Percentiles rank a stretch among this genome's conserved stretches.
Conservation (phyloP, 2,329 filamentous ascomycete species). For the Alternaria dauci region DNA sequence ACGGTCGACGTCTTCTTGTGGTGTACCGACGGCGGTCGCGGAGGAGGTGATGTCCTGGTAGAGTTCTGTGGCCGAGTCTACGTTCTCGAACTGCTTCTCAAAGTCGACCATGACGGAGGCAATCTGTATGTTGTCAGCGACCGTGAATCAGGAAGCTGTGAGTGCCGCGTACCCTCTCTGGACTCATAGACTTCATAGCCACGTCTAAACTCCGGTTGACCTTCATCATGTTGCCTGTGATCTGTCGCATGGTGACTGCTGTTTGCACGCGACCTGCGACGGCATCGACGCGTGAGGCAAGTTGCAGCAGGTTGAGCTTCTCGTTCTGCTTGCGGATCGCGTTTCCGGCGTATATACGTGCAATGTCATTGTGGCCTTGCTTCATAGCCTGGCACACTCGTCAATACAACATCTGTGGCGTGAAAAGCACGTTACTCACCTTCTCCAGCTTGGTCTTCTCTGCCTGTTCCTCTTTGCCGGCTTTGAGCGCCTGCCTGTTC, state of each 20-base stretch:
- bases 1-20: slow-evolving; percentile 85
- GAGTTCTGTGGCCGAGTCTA: slow-evolving; percentile 67
- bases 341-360: slow-evolving; percentile 70
- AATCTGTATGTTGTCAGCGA: slow-evolving; percentile 56
- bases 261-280: slow-evolving; percentile 68
- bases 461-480: slow-evolving; percentile 66
- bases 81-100: slow-evolving; percentile 64
- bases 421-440: slow-evolving; percentile 41
- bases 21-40: slow-evolving; percentile 77
- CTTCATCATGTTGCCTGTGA: slow-evolving; percentile 69
- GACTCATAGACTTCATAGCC: slow-evolving; percentile 70
- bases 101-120: slow-evolving; percentile 73
- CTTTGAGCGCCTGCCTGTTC: slow-evolving; percentile 68
- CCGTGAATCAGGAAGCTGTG: not conserved
- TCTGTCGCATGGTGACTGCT: slow-evolving; percentile 68
- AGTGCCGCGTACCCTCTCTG: slow-evolving; percentile 62
- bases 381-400: slow-evolving; percentile 62
- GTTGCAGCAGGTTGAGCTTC: slow-evolving; percentile 65
- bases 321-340: slow-evolving; percentile 71
- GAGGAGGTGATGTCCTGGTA: slow-evolving; percentile 87
- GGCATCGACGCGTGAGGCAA: slow-evolving; percentile 67
- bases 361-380: slow-evolving; percentile 67
- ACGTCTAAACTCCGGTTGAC: slow-evolving; percentile 69
- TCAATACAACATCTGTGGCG: not conserved
- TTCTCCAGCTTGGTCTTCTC: slow-evolving; percentile 71